Conservation (phyloP, 1,139 yeast genomes). For the Taphrina populina region DNA sequence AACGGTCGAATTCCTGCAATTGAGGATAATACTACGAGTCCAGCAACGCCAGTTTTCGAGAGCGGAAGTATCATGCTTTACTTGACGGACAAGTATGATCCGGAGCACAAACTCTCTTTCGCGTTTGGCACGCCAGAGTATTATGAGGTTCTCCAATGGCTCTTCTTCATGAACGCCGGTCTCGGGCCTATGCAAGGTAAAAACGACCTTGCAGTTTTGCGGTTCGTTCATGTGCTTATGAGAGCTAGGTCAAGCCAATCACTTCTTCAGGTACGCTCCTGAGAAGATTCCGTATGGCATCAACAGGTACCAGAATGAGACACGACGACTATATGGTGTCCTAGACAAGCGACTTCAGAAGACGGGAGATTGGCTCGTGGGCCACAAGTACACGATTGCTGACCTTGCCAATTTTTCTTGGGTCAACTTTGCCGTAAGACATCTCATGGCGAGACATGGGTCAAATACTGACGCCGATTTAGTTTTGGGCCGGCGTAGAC, state of each 20-base stretch:
- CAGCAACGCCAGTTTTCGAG: conserved; percentile 58
- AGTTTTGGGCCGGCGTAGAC: conserved; percentile 34
- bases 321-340: conserved; percentile 56
- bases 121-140: conserved; percentile 46
- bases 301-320: conserved; percentile 54
- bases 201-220: background rate
- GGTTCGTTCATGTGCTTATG: no score
- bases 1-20: conserved; percentile 64
- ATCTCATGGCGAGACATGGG: background rate
- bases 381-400: conserved; percentile 57
- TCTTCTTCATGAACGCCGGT: conserved; percentile 59
- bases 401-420: conserved; percentile 53
- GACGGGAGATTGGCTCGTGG: conserved; percentile 55
- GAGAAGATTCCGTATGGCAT: conserved; percentile 57
- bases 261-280: conserved; percentile 50
- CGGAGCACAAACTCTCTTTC: conserved; percentile 53
- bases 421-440: conserved; percentile 39
- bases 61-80: conserved; percentile 61
- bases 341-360: conserved; percentile 52
- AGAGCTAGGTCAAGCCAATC: conserved; percentile 51
- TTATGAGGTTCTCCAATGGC: conserved; percentile 49
- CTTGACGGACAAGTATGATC: conserved; percentile 57
- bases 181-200: conserved; percentile 61
- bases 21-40: conserved; percentile 51
- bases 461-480: background rate